Base-by-base conservation (phyloP, 1,284 basidiomycete genomes). In the Moesziomyces sp. region DNA sequence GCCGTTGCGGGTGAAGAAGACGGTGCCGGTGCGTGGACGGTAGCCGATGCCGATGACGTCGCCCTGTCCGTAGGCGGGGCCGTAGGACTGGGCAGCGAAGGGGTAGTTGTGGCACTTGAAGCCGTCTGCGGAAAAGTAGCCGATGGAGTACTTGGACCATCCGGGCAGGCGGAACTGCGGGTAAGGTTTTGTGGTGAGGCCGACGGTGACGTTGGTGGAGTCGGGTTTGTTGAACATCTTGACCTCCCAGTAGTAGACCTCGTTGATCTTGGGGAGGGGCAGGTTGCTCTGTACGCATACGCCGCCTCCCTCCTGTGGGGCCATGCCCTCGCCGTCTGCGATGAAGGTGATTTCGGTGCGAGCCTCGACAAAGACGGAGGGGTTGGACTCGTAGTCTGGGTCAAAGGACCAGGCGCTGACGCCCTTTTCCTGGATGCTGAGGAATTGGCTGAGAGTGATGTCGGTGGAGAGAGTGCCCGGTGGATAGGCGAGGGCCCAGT, bases 61-160 rank as follows among this genome's bases (percentile, higher is more conserved):
- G 28, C 97, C 96, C 84, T 98, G 94, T 72, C 92, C 92, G 54
- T 98, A 88, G 0, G 88, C 85, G 3, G 93, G 90, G 3, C 95
- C 94, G 81, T 94, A 96, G 1, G 93, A 89, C 5, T 91, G 87
- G 0, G 92, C 88, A 13, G 93, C 93, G 85, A 99, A 99, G 0
- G 97, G 97, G 85, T 92, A 97, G 84, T 98, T 97, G 87, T 97
- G 92, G 24, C 92, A 94, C 85, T 97, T 97, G 87, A 97, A 96
- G 53, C 97, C 97, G 81, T 92, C 94, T 18, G 84, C 78, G 13
- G 94, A 95, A 80, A 96, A 94, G 85, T 97, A 99, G 53, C 93
- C 96, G 55, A 98, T 90, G n/a, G 95, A 98, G 84, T 92, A 91
- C 70, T 91, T 90, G 85, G 89, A 92, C 82, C 91, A 88, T 45